Conservation (phyloP, 306 rosid genomes). For the Clitoria ternatea region DNA sequence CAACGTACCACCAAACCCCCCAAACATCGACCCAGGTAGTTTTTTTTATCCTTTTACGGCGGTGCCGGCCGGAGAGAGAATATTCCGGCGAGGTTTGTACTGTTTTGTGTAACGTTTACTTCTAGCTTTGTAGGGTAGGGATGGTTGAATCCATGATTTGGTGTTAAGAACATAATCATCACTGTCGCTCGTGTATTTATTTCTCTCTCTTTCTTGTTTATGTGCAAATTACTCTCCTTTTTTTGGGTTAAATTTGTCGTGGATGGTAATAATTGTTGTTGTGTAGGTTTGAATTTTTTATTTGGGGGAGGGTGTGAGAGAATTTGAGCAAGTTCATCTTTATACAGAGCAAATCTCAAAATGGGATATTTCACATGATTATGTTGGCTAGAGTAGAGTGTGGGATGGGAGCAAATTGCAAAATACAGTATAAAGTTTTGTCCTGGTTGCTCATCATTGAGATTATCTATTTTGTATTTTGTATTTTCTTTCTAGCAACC, state of each 20-base stretch:
- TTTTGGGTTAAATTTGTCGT: too few species aligned
- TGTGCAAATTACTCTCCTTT: neutral
- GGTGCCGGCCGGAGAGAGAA: conserved; percentile 21
- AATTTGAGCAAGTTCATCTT: neutral
- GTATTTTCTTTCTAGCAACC: neutral
- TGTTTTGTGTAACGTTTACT: neutral
- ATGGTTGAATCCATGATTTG: neutral
- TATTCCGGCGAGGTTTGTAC: conserved; percentile 30
- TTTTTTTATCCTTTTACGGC: too few species aligned
- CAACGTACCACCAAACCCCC: conserved; percentile 26
- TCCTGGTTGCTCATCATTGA: neutral
- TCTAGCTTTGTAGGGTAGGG: conserved; percentile 19
- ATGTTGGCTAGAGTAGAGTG: too few species aligned
- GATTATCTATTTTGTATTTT: neutral
- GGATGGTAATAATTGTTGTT: too few species aligned
- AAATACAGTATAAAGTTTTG: neutral
- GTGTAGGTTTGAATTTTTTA: neutral
- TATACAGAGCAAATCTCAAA: conserved; percentile 22
- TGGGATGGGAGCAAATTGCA: neutral
- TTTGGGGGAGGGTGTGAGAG: neutral
- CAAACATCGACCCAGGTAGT: conserved; percentile 47
- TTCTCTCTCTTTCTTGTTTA: neutral
- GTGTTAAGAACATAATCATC: conserved; percentile 18
- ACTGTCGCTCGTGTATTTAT: neutral
- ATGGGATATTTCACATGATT: conserved; percentile 7